These are phyloP conservation scores for Pythium sp. DNA, from an alignment of 352 stramenopile species.

Conservation along the genomic window DNA sequence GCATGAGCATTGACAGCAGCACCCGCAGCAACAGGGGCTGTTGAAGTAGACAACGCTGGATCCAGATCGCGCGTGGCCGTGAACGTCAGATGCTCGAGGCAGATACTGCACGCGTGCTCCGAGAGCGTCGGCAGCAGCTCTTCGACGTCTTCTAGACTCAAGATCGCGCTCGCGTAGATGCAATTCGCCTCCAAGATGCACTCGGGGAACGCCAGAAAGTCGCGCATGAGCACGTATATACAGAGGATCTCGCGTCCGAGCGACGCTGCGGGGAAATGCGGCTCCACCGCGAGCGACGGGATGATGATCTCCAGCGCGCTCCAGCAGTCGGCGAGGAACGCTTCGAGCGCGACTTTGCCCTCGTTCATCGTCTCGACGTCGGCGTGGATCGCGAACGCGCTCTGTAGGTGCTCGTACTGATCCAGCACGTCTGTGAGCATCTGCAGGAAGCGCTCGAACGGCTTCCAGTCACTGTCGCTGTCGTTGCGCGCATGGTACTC, in stretches of 20 bases:
- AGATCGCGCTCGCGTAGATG: constrained; percentile 51
- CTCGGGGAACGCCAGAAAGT: constrained; percentile 51
- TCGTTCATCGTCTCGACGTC: constrained; percentile 33
- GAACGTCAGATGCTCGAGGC: constrained; percentile 36
- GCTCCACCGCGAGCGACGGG: constrained; percentile 41
- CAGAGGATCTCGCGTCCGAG: constrained; percentile 34
- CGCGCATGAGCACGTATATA: constrained; percentile 50
- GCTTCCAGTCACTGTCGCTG: constrained; percentile 40
- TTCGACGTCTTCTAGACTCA: constrained; percentile 55
- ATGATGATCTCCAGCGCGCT: constrained; percentile 40
- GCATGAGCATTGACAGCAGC: neutral
- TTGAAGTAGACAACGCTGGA: neutral
- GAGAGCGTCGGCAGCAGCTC: constrained; percentile 29
- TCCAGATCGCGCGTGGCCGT: constrained; percentile 21
- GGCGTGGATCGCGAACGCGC: constrained; percentile 41
- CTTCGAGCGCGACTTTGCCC: constrained; percentile 35
- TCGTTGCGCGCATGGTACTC: constrained; percentile 19
- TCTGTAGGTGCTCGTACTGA: constrained; percentile 36
- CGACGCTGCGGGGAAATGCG: constrained; percentile 29
- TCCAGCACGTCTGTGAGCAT: constrained; percentile 34
- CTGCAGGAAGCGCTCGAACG: constrained; percentile 45
- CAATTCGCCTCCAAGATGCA: constrained; percentile 47
- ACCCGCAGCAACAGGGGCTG: neutral
- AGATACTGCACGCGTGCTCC: constrained; percentile 57
- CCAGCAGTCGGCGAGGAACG: constrained; percentile 49